These are phyloP conservation scores for Phytophthora agathidicida DNA, from an alignment of 352 stramenopile species.

Conservation along the genomic window DNA sequence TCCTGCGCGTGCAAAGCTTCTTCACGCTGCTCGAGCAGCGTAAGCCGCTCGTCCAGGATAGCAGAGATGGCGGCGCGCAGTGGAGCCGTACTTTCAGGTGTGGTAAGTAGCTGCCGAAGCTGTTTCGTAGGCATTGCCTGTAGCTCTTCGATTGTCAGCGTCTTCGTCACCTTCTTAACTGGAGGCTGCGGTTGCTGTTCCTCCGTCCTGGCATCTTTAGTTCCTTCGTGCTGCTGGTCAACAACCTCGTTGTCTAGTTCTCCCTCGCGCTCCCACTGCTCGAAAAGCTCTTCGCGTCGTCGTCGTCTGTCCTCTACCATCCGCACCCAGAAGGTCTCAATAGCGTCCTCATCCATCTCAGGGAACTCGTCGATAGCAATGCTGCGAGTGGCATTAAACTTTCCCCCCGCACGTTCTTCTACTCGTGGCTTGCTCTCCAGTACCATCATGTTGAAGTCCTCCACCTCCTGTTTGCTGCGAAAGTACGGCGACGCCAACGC, in stretches of 20 bases:
- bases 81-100: conserved; percentile 33
- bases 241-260: conserved; percentile 2
- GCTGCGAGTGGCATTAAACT: conserved; percentile 45
- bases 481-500: conserved; percentile 77
- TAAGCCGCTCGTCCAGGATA: conserved; percentile 58
- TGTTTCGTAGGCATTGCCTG: conserved; percentile 55
- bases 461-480: conserved; percentile 50
- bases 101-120: conserved; percentile 49
- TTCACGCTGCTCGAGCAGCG: conserved; percentile 45
- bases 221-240: not conserved
- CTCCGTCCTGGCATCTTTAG: not conserved
- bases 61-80: conserved; percentile 46
- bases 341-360: conserved; percentile 81
- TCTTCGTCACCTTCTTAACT: conserved; percentile 38
- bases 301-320: conserved; percentile 63
- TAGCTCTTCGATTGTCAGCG: conserved; percentile 47
- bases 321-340: conserved; percentile 78
- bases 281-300: conserved; percentile 52
- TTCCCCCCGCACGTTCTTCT: conserved; percentile 15
- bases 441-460: conserved; percentile 81
- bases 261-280: conserved; percentile 43
- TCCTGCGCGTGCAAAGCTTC: not conserved
- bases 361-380: conserved; percentile 89
- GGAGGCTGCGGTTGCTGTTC: not conserved
- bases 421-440: conserved; percentile 62